A percentile compares a stretch with the other conserved stretches of the same genome.
Conservation (phyloP, 2,329 filamentous ascomycete species). For the Venturia aucupariae region DNA sequence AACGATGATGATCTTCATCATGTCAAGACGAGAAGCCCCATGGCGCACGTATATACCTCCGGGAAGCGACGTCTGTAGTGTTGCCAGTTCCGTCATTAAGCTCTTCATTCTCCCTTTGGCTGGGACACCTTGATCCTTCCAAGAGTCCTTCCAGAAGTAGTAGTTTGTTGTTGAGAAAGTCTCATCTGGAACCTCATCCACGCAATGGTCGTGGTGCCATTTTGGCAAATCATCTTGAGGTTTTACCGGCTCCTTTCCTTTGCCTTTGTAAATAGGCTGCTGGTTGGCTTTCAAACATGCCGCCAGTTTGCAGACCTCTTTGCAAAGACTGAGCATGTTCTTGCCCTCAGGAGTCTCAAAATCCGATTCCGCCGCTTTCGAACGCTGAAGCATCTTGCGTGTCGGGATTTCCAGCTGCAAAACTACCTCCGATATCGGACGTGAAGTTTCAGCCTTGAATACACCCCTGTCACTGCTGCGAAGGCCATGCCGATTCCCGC, state of each 20-base stretch:
- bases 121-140: constrained; percentile 8
- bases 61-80: constrained; percentile 38
- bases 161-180: constrained; percentile 24
- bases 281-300: constrained; percentile 17
- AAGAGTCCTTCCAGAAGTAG: constrained; percentile 18
- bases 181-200: constrained; percentile 30
- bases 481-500: constrained; percentile 18
- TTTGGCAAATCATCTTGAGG: constrained; percentile 22
- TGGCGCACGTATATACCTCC: constrained; percentile 44
- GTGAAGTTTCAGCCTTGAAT: constrained; percentile 15
- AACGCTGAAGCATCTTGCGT: constrained; percentile 17
- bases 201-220: constrained; percentile 22
- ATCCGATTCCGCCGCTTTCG: constrained; percentile 16
- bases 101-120: constrained; percentile 38
- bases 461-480: constrained; percentile 10
- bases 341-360: constrained; percentile 21
- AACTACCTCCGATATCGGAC: constrained; percentile 17
- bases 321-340: constrained; percentile 27
- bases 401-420: constrained; percentile 20
- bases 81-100: constrained; percentile 38
- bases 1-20: constrained; percentile 43
- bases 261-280: not conserved
- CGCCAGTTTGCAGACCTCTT: constrained; percentile 24
- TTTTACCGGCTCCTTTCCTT: not conserved
- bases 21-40: constrained; percentile 36